Conservation (phyloP, 768 basidiomycete species). For the Tricholomella constricta region DNA sequence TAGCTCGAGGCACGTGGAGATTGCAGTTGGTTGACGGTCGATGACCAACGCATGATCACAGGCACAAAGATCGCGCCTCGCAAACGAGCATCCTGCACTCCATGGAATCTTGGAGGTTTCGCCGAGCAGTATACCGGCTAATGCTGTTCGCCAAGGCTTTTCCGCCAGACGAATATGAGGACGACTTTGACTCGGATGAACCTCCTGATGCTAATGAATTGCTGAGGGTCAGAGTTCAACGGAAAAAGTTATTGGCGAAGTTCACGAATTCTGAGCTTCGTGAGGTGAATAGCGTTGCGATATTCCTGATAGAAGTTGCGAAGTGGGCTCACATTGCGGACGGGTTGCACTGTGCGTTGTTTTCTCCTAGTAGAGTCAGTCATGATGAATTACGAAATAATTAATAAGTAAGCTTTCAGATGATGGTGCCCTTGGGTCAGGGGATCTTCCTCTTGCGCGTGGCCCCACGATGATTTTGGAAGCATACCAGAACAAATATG, state of each 20-base stretch:
- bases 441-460: not conserved
- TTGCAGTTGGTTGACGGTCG: not conserved
- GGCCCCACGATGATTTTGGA: slow-evolving; percentile 3
- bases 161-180: not conserved
- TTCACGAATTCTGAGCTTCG: slow-evolving; percentile 11
- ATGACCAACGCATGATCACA: slow-evolving; percentile 12
- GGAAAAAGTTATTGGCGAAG: slow-evolving; percentile 11
- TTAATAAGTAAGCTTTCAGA: not conserved
- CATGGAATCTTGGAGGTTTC: slow-evolving; percentile 31
- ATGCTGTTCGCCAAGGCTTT: slow-evolving; percentile 17
- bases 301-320: slow-evolving; percentile 15
- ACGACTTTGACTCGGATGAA: slow-evolving; percentile 2
- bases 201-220: not conserved
- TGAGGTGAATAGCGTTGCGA: slow-evolving; percentile 16
- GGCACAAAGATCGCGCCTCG: slow-evolving; percentile 39
- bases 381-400: no score
- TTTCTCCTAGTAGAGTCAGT: not conserved
- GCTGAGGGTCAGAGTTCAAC: slow-evolving; percentile 1
- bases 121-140: slow-evolving; percentile 19
- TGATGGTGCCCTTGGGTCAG: not conserved
- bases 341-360: not conserved
- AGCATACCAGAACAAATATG: slow-evolving; percentile 8
- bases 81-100: slow-evolving; percentile 28
- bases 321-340: slow-evolving; percentile 6
- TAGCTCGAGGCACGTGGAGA: slow-evolving; percentile 35